These are phyloP conservation scores for Chaetomium olivaceum DNA, from an alignment of 2,329 filamentous ascomycete genomes.

Conservation along the genomic window DNA sequence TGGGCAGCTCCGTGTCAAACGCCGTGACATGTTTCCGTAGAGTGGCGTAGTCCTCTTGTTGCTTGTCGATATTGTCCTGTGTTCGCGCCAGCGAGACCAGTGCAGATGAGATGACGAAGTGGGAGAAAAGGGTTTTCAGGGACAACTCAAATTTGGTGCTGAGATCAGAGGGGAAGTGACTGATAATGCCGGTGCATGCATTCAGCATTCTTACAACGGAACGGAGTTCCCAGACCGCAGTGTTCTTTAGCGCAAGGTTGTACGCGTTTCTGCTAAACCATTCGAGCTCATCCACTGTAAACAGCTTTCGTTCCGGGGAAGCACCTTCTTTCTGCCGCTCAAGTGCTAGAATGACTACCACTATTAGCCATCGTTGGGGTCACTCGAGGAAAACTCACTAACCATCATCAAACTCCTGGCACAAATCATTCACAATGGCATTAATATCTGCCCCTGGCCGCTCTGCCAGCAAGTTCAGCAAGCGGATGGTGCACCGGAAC, in stretches of 20 bases:
- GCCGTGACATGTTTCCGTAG: slow-evolving; percentile 60
- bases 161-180: slow-evolving; percentile 52
- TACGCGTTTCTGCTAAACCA: slow-evolving; percentile 86
- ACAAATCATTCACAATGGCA: slow-evolving; percentile 23
- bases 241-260: slow-evolving; percentile 69
- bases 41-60: slow-evolving; percentile 62
- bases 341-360: slow-evolving; percentile 48
- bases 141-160: slow-evolving; percentile 50
- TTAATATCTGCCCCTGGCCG: slow-evolving; percentile 28
- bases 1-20: slow-evolving; percentile 54
- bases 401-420: slow-evolving; percentile 25
- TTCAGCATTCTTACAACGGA: slow-evolving; percentile 58
- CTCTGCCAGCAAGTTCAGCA: slow-evolving; percentile 48
- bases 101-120: slow-evolving; percentile 63
- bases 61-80: slow-evolving; percentile 50
- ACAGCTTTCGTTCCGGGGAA: slow-evolving; percentile 47
- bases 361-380: slow-evolving; percentile 24
- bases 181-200: slow-evolving; percentile 54
- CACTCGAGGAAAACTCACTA: slow-evolving; percentile 15
- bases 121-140: slow-evolving; percentile 66
- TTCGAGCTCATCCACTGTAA: slow-evolving; percentile 67
- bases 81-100: slow-evolving; percentile 54
- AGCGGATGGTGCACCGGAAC: slow-evolving; percentile 60
- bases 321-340: slow-evolving; percentile 37
- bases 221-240: slow-evolving; percentile 54